Conservation (phyloP, 352 stramenopile species). For the Phytophthora podocarpi region DNA sequence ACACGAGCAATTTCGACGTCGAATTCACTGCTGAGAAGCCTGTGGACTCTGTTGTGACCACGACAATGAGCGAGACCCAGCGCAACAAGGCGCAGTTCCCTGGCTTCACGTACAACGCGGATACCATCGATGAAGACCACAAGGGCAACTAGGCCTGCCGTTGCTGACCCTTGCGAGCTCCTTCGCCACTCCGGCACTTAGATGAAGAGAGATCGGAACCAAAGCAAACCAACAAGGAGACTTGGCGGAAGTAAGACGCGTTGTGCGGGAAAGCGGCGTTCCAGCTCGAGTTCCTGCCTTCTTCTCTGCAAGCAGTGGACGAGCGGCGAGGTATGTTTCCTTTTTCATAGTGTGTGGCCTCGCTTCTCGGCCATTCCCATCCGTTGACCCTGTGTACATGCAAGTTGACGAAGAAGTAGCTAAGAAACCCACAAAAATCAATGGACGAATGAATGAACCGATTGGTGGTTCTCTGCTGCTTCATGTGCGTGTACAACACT, state of each 20-base stretch:
- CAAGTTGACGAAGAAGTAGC: conserved; percentile 34
- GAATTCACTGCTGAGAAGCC: conserved; percentile 94
- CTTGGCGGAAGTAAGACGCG: conserved; percentile 26
- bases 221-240: conserved; percentile 31
- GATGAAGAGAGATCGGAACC: conserved; percentile 37
- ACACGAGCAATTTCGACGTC: conserved; percentile 95
- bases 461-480: conserved; percentile 5
- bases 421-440: conserved; percentile 43
- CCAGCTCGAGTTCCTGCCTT: conserved; percentile 8
- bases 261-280: conserved; percentile 9
- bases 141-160: conserved; percentile 68
- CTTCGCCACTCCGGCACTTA: conserved; percentile 33
- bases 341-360: conserved; percentile 40
- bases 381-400: conserved; percentile 31
- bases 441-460: conserved; percentile 38
- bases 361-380: conserved; percentile 21
- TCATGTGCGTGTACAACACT: background rate
- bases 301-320: conserved; percentile 22
- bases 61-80: conserved; percentile 90
- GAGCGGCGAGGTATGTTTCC: conserved; percentile 27
- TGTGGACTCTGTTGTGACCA: conserved; percentile 91
- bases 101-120: conserved; percentile 91
- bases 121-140: conserved; percentile 87
- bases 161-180: conserved; percentile 19
- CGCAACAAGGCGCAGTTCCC: conserved; percentile 91